Conservation (phyloP, 2,329 filamentous ascomycete genomes). For the Apiospora phragmitis region DNA sequence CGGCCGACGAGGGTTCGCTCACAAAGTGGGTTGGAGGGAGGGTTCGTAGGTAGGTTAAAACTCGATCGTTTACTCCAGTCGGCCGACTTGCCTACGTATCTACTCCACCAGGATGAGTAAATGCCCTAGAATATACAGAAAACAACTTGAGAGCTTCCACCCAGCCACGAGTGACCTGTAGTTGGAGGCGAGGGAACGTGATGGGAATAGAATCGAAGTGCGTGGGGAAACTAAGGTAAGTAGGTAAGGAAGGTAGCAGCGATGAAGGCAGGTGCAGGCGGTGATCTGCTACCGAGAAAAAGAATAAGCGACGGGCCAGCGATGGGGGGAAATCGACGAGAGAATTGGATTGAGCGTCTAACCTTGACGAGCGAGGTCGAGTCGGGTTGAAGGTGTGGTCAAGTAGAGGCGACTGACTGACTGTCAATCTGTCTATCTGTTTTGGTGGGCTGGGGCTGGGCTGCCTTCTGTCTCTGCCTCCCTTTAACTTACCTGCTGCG, state of each 20-base stretch:
- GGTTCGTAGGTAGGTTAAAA: slow-evolving; percentile 3
- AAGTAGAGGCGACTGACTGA: neutral
- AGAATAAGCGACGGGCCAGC: slow-evolving; percentile 5
- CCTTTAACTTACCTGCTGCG: neutral
- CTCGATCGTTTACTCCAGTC: neutral
- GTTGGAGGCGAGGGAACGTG: neutral
- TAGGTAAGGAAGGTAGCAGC: neutral
- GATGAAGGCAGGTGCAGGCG: neutral
- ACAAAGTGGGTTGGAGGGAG: slow-evolving; percentile 4
- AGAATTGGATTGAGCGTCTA: slow-evolving; percentile 11
- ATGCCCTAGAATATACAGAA: neutral
- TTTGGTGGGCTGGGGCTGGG: slow-evolving; percentile 4
- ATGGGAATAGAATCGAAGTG: neutral
- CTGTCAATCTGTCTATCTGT: neutral
- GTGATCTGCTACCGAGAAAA: neutral
- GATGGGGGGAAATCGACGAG: slow-evolving; percentile 10
- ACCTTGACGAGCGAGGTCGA: neutral
- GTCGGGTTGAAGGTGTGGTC: neutral
- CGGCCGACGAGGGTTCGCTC: slow-evolving; percentile 4
- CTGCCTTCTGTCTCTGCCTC: neutral
- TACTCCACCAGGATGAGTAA: neutral
- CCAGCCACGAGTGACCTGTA: neutral
- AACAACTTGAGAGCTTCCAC: neutral
- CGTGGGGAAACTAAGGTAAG: neutral
- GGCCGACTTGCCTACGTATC: neutral